Conservation (phyloP, 2,329 filamentous ascomycete genomes). For the Catunica adiposa region DNA sequence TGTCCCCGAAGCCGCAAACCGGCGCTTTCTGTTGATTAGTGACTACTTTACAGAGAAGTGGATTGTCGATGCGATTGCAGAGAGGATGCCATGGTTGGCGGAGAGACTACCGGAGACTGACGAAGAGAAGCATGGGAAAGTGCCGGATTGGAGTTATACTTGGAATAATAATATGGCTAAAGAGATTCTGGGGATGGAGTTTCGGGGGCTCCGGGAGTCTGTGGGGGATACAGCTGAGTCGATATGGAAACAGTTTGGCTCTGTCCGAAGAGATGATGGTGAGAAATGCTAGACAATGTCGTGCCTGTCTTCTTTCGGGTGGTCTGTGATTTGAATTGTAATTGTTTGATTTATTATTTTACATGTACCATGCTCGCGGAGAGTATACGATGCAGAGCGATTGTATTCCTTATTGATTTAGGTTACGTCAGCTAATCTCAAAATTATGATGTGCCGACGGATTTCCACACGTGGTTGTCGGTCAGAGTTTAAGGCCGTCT, state of each 20-base stretch:
- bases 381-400: too few relatives aligned
- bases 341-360: too few relatives aligned
- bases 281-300: too few relatives aligned
- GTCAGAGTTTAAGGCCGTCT: too few relatives aligned
- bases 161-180: constrained; percentile 34
- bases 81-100: constrained; percentile 18
- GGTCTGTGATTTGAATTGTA: too few relatives aligned
- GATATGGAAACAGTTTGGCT: neutral
- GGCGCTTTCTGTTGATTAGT: constrained; percentile 43
- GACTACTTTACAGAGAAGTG: constrained; percentile 24
- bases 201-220: constrained; percentile 31
- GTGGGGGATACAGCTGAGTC: constrained; percentile 26
- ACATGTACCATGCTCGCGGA: too few relatives aligned
- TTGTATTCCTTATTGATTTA: too few relatives aligned
- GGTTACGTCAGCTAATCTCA: too few relatives aligned
- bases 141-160: constrained; percentile 24
- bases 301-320: too few relatives aligned
- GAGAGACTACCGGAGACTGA: constrained; percentile 22
- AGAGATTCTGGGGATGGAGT: constrained; percentile 34
- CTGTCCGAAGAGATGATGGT: neutral
- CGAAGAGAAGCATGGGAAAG: constrained; percentile 21
- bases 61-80: constrained; percentile 23
- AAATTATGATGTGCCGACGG: too few relatives aligned
- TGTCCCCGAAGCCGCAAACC: constrained; percentile 37
- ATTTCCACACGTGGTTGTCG: too few relatives aligned